Evolutionary conservation across 1,284 basidiomycete genomes (phyloP).

Genomic region (Apiotrichum porosum): DNA sequence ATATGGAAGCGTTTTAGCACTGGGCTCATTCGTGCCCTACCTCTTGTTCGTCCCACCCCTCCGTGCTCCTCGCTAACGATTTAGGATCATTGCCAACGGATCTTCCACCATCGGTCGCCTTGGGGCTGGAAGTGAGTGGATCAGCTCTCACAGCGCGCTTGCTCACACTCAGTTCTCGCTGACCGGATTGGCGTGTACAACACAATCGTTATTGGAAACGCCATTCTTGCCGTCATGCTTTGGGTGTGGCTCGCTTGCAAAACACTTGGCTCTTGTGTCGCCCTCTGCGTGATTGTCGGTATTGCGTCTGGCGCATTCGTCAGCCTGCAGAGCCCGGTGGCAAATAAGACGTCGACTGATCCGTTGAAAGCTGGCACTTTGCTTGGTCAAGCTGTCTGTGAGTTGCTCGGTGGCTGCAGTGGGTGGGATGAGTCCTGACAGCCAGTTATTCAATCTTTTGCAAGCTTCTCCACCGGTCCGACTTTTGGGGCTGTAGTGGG

Average conservation of each 20-base stretch:
- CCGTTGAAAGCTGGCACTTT: constrained; percentile 28
- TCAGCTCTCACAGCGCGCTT: too few relatives aligned
- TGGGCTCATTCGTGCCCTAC: constrained; percentile 28
- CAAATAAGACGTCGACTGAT: constrained; percentile 18
- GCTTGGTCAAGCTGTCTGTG: constrained; percentile 34
- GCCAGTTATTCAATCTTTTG: not conserved
- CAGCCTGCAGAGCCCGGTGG: constrained; percentile 26
- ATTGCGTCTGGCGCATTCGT: constrained; percentile 27
- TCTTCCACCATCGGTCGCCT: not conserved
- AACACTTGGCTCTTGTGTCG: constrained; percentile 12
- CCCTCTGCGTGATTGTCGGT: constrained; percentile 23
- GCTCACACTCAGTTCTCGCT: constrained; percentile 16
- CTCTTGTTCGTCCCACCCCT: constrained; percentile 17
- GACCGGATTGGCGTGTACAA: constrained; percentile 13
- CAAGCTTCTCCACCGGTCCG: not conserved
- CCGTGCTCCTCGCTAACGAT: too few relatives aligned
- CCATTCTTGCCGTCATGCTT: constrained; percentile 17
- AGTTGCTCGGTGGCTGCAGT: constrained; percentile 6
- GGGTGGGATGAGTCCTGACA: not conserved
- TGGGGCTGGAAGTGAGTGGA: not conserved
- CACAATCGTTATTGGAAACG: constrained; percentile 16
- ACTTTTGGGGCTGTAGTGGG: not conserved
- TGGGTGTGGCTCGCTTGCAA: constrained; percentile 26
- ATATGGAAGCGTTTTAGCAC: constrained; percentile 22
- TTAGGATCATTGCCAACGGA: constrained; percentile 4